Percentiles rank a stretch among this genome's conserved stretches.
Evolutionary conservation across 768 basidiomycete genomes (phyloP).

Genomic region (Rhodosporidiobolus sp.): DNA sequence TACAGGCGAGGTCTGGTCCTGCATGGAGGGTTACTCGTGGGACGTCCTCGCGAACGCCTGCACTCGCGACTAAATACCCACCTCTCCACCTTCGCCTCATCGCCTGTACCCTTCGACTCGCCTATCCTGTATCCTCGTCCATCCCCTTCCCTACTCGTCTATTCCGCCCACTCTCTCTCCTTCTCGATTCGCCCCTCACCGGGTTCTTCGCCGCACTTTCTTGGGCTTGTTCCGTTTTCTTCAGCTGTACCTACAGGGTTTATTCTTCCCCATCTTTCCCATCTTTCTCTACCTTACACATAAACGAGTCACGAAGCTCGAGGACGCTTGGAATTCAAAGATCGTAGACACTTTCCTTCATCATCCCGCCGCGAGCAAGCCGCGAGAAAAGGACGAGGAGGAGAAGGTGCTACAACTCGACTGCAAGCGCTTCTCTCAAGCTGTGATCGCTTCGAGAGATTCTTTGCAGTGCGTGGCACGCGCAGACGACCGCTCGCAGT

Average conservation of each 20-base stretch:
- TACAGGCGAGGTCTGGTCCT: constrained; percentile 29
- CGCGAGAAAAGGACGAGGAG: too few relatives aligned
- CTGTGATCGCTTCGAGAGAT: too few relatives aligned
- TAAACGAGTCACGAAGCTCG: too few relatives aligned
- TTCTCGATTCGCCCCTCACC: neutral
- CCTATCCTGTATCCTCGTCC: neutral
- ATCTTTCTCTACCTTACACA: neutral
- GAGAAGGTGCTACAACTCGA: too few relatives aligned
- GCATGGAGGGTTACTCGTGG: constrained; percentile 21
- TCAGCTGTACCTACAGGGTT: neutral
- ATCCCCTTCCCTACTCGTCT: neutral
- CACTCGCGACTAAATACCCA: neutral
- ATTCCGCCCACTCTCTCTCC: neutral
- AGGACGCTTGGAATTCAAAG: too few relatives aligned
- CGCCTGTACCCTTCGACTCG: neutral
- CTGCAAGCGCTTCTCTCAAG: too few relatives aligned
- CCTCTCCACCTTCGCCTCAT: neutral
- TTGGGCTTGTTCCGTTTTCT: neutral
- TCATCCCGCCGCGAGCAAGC: too few relatives aligned
- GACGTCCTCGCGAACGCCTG: constrained; percentile 3
- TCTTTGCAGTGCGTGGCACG: neutral
- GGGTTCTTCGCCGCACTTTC: neutral
- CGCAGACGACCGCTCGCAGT: neutral
- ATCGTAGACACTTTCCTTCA: too few relatives aligned
- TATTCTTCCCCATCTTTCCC: neutral